phyloP scores from a whole-genome alignment of 2,329 filamentous ascomycete species.

The Xylaria sp. region DNA sequence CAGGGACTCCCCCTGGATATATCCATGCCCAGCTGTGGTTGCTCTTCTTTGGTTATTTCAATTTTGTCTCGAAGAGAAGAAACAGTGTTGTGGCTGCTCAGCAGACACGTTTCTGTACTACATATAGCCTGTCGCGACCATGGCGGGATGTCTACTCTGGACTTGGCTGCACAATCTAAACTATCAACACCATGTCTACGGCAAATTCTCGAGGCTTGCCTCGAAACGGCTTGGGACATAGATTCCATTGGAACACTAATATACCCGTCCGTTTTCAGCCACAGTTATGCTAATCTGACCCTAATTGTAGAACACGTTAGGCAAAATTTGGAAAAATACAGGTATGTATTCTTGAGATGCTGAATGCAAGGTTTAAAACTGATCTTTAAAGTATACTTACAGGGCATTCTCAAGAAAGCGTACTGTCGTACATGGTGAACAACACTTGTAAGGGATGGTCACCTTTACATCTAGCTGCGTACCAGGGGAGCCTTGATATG shows the following conservation, averaged over 20 bases:
- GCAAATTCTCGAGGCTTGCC: neutral
- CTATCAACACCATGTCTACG: neutral
- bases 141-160: neutral
- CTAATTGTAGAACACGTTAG: slow-evolving; percentile 5
- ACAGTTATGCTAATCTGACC: neutral
- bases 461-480: neutral
- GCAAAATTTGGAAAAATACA: slow-evolving; percentile 9
- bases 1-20: neutral
- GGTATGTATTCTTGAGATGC: neutral
- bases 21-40: slow-evolving; percentile 7
- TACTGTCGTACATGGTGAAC: slow-evolving; percentile 8
- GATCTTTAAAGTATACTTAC: slow-evolving; percentile 1
- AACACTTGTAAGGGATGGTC: no score
- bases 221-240: slow-evolving; percentile 1
- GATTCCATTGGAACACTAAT: neutral
- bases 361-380: neutral
- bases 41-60: neutral
- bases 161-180: neutral
- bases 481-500: neutral
- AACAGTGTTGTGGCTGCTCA: slow-evolving; percentile 5
- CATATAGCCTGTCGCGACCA: neutral
- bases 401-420: neutral
- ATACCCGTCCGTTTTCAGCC: neutral
- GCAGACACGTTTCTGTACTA: neutral
- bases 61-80: neutral